Percentiles rank a stretch among this genome's conserved stretches.
Evolutionary conservation across 768 basidiomycete species (phyloP).

Genomic region (Inosperma sp.): DNA sequence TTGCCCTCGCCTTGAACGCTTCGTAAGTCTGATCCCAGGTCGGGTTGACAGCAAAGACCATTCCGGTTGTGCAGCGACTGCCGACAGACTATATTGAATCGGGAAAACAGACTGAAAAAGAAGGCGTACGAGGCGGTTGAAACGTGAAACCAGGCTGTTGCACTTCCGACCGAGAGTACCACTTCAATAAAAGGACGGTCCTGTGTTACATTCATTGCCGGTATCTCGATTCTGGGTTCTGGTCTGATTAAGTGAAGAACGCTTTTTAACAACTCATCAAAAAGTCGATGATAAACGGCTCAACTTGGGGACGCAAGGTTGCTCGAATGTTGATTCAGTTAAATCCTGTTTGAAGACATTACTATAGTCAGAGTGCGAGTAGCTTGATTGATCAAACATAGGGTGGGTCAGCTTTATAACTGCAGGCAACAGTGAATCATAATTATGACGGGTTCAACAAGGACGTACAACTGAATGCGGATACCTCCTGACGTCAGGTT

Average conservation of each 20-base stretch:
- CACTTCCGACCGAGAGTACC: too few species aligned
- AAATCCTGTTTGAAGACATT: not conserved
- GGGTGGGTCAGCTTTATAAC: not conserved
- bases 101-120: not conserved
- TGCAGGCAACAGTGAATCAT: too few species aligned
- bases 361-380: not conserved
- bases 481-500: not conserved
- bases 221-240: not conserved
- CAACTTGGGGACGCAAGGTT: constrained; percentile 1
- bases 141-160: not conserved
- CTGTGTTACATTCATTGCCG: not conserved
- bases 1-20: not conserved
- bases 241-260: not conserved
- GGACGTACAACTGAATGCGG: not conserved
- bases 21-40: not conserved
- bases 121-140: not conserved
- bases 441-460: not conserved
- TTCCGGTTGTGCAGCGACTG: not conserved
- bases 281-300: not conserved
- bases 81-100: not conserved
- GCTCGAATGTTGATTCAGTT: not conserved
- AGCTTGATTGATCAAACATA: not conserved
- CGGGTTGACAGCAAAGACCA: constrained; percentile 4
- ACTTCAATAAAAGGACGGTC: not conserved
- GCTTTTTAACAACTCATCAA: not conserved